Conservation (phyloP, 1,139 yeast species). For the Hyphopichia fennica region DNA sequence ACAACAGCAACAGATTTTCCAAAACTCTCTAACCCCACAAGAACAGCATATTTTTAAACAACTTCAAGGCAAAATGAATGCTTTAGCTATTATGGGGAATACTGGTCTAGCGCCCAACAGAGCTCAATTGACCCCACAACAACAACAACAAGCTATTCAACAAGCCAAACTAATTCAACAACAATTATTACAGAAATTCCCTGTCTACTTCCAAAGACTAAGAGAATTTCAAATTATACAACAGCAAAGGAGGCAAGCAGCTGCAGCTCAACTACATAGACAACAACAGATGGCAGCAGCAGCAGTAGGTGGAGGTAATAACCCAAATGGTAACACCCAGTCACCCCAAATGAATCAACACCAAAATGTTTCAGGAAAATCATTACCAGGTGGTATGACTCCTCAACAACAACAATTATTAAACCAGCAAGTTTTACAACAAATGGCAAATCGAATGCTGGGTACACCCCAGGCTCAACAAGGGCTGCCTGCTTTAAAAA, state of each 20-base stretch:
- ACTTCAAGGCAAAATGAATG: slow-evolving; percentile 41
- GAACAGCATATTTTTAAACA: slow-evolving; percentile 48
- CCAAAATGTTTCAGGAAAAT: slow-evolving; percentile 16
- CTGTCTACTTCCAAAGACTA: slow-evolving; percentile 44
- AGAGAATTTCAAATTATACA: slow-evolving; percentile 43
- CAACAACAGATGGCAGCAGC: slow-evolving; percentile 10
- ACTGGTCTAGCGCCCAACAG: slow-evolving; percentile 48
- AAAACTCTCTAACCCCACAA: slow-evolving; percentile 40
- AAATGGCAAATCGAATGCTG: slow-evolving; percentile 13
- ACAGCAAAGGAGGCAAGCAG: slow-evolving; percentile 30
- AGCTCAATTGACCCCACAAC: slow-evolving; percentile 43
- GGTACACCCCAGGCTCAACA: slow-evolving; percentile 1
- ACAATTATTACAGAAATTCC: slow-evolving; percentile 44
- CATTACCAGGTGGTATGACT: slow-evolving; percentile 11
- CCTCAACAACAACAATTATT: slow-evolving; percentile 13
- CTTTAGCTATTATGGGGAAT: slow-evolving; percentile 47
- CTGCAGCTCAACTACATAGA: slow-evolving; percentile 16
- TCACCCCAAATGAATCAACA: slow-evolving; percentile 11
- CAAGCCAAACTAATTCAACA: slow-evolving; percentile 47
- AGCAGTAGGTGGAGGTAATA: slow-evolving; percentile 12
- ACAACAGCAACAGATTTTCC: slow-evolving; percentile 50
- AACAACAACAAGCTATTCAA: slow-evolving; percentile 47
- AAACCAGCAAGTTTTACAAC: slow-evolving; percentile 22
- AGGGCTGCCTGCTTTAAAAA: slow-evolving; percentile 2
- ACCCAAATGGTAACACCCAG: slow-evolving; percentile 14